Percentiles rank a stretch among this genome's conserved stretches.
phyloP scores from a whole-genome alignment of 495 filamentous ascomycete genomes.

The Lasiosphaeria hispida region DNA sequence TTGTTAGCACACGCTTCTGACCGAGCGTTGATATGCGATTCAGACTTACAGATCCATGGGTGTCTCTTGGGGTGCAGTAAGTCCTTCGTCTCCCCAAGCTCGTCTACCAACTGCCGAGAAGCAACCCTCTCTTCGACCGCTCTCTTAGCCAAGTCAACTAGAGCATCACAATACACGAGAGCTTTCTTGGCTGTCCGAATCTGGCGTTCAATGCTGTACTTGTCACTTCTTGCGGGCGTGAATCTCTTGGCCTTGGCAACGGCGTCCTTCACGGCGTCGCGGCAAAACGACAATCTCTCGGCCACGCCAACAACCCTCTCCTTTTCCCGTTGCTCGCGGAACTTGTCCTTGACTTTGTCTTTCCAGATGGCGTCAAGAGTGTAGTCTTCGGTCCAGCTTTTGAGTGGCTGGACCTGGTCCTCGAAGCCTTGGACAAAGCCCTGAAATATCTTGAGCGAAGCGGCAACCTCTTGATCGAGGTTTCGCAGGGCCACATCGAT shows the following conservation, averaged over 20 bases:
- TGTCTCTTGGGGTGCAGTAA: conserved; percentile 16
- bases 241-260: background rate
- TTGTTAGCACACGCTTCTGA: no score
- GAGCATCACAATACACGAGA: conserved; percentile 13
- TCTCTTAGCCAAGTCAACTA: conserved; percentile 18
- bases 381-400: conserved; percentile 17
- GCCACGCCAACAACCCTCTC: conserved; percentile 5
- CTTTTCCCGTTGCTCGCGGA: conserved; percentile 5
- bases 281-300: background rate
- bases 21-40: background rate
- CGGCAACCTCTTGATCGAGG: conserved; percentile 11
- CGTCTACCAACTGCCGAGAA: conserved; percentile 18
- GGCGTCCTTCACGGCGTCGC: conserved; percentile 9
- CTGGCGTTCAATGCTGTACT: conserved; percentile 15
- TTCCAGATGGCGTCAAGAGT: conserved; percentile 26
- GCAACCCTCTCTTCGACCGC: conserved; percentile 12
- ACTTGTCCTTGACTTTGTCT: conserved; percentile 17
- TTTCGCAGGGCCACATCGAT: conserved; percentile 19
- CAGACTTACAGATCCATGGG: conserved; percentile 21
- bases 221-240: background rate
- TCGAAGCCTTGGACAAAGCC: conserved; percentile 18
- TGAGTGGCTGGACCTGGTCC: conserved; percentile 8
- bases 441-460: conserved; percentile 14
- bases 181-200: conserved; percentile 21
- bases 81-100: conserved; percentile 18